Conservation (phyloP, 2,329 filamentous ascomycete genomes). For the Nothophaeocryptopus gaeumannii region DNA sequence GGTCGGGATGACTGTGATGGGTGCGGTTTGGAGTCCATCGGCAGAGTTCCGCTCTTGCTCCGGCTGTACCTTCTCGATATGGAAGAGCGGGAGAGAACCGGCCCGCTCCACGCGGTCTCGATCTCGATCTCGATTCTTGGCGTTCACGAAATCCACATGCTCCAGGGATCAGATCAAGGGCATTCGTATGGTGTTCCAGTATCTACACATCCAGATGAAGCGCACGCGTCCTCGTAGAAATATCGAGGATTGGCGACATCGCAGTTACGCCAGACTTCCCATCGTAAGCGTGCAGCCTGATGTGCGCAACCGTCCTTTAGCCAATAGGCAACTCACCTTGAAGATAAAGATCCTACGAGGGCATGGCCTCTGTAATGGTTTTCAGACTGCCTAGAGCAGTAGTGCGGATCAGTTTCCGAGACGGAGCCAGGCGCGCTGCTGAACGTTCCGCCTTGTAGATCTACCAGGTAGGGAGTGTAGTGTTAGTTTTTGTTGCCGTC, state of each 20-base stretch:
- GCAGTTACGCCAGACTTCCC: too few relatives aligned
- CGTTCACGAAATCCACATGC: too few relatives aligned
- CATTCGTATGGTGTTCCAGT: too few relatives aligned
- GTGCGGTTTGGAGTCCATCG: not conserved
- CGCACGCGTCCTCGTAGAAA: too few relatives aligned
- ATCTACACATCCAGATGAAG: too few relatives aligned
- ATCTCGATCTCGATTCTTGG: too few relatives aligned
- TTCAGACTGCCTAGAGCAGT: not conserved
- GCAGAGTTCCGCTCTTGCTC: not conserved
- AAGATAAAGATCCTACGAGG: not conserved
- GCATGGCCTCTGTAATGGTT: not conserved
- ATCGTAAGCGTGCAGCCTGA: not conserved
- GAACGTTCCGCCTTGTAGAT: not conserved
- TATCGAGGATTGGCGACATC: too few relatives aligned
- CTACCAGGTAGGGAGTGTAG: not conserved
- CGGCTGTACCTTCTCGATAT: not conserved
- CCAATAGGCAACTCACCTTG: not conserved
- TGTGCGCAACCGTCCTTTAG: not conserved
- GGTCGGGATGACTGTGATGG: not conserved
- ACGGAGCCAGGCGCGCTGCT: not conserved
- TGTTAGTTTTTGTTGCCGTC: too few relatives aligned
- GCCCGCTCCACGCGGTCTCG: too few relatives aligned
- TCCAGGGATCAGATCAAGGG: too few relatives aligned
- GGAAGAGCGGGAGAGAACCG: not conserved
- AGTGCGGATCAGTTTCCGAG: conserved; percentile 3